Evolutionary conservation across 371 early-diverging fungal genomes (phyloP).

Genomic region (Chytridiales sp.): DNA sequence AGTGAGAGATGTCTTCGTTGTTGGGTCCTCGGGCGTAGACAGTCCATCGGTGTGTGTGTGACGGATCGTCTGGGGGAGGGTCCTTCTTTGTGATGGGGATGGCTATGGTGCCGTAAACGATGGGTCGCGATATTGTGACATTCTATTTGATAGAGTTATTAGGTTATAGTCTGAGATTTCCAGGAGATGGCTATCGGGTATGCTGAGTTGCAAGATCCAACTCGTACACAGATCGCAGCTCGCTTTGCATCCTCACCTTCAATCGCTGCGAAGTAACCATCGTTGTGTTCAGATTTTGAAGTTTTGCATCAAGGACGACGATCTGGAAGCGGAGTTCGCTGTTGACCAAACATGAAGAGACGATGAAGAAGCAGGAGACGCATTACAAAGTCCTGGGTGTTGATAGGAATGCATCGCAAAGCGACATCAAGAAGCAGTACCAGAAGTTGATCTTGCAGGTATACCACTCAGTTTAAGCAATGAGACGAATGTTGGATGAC

Average conservation of each 20-base stretch:
- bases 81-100: constrained; percentile 35
- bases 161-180: no score
- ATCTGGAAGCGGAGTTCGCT: no score
- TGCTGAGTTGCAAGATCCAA: no score
- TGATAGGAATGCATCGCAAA: constrained; percentile 11
- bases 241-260: no score
- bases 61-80: constrained; percentile 29
- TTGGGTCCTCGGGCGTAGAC: constrained; percentile 84
- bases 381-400: constrained; percentile 24
- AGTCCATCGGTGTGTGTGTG: constrained; percentile 62
- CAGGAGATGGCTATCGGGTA: no score
- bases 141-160: no score
- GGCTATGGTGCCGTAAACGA: constrained; percentile 46
- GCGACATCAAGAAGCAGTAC: constrained; percentile 12
- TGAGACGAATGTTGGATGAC: background rate
- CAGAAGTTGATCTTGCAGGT: constrained; percentile 14
- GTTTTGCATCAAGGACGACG: no score
- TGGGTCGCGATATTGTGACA: constrained; percentile 32
- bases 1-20: constrained; percentile 81
- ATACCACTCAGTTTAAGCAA: background rate
- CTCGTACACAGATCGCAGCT: no score
- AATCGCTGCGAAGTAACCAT: no score
- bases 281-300: no score
- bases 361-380: no score
- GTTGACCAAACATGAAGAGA: no score